Evolutionary conservation across 352 stramenopile genomes (phyloP).

Genomic region (Phytophthora constricta): DNA sequence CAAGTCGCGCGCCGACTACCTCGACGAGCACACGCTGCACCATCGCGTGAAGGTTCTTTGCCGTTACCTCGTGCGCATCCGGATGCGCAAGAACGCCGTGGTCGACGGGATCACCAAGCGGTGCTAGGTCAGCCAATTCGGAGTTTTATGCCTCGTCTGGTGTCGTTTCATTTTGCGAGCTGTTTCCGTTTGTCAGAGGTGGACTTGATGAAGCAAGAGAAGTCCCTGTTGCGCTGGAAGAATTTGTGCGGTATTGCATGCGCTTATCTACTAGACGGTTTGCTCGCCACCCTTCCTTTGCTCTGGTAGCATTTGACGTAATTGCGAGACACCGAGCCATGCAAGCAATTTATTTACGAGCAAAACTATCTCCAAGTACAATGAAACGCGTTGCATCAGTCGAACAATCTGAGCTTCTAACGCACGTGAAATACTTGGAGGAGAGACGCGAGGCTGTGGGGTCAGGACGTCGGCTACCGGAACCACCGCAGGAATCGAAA

Average conservation of each 20-base stretch:
- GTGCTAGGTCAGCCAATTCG: conserved; percentile 6
- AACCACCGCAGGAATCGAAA: neutral
- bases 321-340: neutral
- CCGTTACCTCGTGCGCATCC: conserved; percentile 60
- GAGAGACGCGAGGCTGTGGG: neutral
- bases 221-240: too few species aligned
- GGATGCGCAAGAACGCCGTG: conserved; percentile 64
- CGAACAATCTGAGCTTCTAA: neutral
- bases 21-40: conserved; percentile 54
- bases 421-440: neutral
- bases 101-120: conserved; percentile 26
- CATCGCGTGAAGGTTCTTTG: conserved; percentile 59
- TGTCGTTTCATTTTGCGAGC: too few species aligned
- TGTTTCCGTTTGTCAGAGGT: too few species aligned
- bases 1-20: conserved; percentile 56
- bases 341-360: neutral
- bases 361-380: neutral
- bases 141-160: neutral
- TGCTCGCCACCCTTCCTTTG: neutral
- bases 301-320: neutral
- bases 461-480: neutral
- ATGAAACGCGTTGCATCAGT: neutral
- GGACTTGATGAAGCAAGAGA: too few species aligned
- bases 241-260: too few species aligned
- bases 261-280: too few species aligned